phyloP scores from a whole-genome alignment of 1,284 basidiomycete species.

The Flammula alnicola region DNA sequence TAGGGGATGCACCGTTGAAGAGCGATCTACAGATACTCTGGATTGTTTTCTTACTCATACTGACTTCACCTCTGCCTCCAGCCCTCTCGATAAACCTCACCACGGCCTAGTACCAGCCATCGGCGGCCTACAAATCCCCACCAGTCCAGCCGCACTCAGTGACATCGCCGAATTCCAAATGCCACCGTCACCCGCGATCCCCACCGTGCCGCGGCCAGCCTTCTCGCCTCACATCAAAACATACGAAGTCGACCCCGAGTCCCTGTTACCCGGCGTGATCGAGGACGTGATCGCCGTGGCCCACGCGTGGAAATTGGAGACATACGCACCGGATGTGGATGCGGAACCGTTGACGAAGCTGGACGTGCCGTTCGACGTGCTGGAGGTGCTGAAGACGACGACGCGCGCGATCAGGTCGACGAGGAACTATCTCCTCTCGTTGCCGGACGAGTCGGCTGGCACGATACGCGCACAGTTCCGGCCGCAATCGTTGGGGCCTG shows the following conservation, averaged over 20 bases:
- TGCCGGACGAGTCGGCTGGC: conserved; percentile 72
- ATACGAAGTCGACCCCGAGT: conserved; percentile 73
- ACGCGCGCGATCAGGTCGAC: conserved; percentile 79
- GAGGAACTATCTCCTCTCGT: conserved; percentile 78
- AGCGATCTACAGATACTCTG: too few relatives aligned
- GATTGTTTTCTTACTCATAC: neutral
- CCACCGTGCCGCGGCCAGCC: conserved; percentile 43
- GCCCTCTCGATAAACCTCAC: conserved; percentile 57
- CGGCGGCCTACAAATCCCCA: conserved; percentile 56
- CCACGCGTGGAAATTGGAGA: conserved; percentile 51
- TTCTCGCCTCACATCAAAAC: conserved; percentile 62
- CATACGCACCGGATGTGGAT: conserved; percentile 1
- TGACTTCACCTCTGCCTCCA: conserved; percentile 27
- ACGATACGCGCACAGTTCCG: conserved; percentile 55
- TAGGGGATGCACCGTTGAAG: too few relatives aligned
- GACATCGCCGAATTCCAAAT: conserved; percentile 55
- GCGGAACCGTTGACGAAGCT: too few relatives aligned
- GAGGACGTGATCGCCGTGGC: conserved; percentile 69
- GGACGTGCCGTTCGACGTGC: conserved; percentile 52
- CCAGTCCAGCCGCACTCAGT: conserved; percentile 40
- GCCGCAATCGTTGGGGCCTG: conserved; percentile 45
- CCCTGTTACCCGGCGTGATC: conserved; percentile 70
- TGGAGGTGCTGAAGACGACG: conserved; percentile 71
- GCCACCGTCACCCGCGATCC: conserved; percentile 69
- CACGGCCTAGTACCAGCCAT: conserved; percentile 76